These are phyloP conservation scores for Daldinia eschscholtzii DNA, from an alignment of 2,329 filamentous ascomycete species.

Conservation along the genomic window DNA sequence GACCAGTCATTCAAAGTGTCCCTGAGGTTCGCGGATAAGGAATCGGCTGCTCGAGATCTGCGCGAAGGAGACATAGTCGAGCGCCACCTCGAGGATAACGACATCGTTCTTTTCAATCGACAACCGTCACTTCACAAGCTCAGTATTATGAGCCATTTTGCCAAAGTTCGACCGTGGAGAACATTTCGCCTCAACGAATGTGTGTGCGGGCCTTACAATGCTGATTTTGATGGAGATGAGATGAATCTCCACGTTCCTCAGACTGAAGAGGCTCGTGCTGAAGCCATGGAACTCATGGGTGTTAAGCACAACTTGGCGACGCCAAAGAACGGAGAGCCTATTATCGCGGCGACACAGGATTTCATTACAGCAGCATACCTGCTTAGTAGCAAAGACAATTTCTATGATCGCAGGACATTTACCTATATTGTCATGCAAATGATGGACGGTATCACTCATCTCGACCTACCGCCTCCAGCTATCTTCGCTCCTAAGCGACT, in stretches of 20 bases:
- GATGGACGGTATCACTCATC: constrained; percentile 81
- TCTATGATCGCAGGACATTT: constrained; percentile 90
- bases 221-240: constrained; percentile 98
- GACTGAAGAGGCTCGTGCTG: constrained; percentile 94
- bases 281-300: constrained; percentile 97
- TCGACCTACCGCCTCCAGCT: constrained; percentile 89
- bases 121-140: constrained; percentile 98
- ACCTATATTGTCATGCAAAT: constrained; percentile 93
- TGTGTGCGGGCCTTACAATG: constrained; percentile 98
- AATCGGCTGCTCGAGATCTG: constrained; percentile 78
- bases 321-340: constrained; percentile 96
- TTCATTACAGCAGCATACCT: constrained; percentile 97
- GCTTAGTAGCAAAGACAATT: constrained; percentile 90
- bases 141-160: constrained; percentile 96
- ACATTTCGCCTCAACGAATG: constrained; percentile 98
- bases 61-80: constrained; percentile 90
- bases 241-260: constrained; percentile 99
- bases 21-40: constrained; percentile 79
- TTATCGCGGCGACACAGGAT: constrained; percentile 99
- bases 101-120: constrained; percentile 97
- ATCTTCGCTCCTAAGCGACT: constrained; percentile 86
- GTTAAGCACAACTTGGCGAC: constrained; percentile 97
- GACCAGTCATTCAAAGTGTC: constrained; percentile 73
- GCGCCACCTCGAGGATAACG: constrained; percentile 92
- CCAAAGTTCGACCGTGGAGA: constrained; percentile 92